Evolutionary conservation across 768 basidiomycete species (phyloP).

Genomic region (Tremella fuciformis): DNA sequence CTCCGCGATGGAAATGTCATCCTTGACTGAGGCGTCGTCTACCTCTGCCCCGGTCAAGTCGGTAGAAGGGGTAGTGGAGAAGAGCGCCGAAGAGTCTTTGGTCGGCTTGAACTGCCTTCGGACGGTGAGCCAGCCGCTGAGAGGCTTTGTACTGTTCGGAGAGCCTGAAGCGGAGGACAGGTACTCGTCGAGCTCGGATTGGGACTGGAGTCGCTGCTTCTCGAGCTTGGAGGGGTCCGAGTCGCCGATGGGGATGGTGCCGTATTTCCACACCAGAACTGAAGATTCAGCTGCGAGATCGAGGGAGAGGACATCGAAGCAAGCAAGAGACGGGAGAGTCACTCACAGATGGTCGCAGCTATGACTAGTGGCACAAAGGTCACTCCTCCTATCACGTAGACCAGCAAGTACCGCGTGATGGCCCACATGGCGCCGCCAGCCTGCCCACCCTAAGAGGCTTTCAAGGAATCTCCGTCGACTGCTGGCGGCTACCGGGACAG

Average conservation of each 20-base stretch:
- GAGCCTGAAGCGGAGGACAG: not conserved
- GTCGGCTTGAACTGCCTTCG: slow-evolving; percentile 32
- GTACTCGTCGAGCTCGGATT: slow-evolving; percentile 34
- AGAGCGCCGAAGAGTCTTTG: slow-evolving; percentile 7
- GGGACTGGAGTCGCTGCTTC: slow-evolving; percentile 46
- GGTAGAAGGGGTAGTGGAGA: slow-evolving; percentile 7
- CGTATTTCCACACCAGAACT: slow-evolving; percentile 59
- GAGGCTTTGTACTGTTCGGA: slow-evolving; percentile 11
- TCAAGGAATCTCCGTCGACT: too few species aligned
- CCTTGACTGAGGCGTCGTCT: slow-evolving; percentile 12
- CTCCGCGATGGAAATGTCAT: slow-evolving; percentile 14
- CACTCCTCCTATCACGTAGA: slow-evolving; percentile 83
- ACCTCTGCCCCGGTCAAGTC: slow-evolving; percentile 14
- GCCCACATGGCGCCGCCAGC: too few species aligned
- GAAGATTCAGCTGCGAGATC: too few species aligned
- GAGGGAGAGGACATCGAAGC: too few species aligned
- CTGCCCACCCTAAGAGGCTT: too few species aligned
- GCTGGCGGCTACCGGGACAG: too few species aligned
- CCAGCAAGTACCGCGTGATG: slow-evolving; percentile 53
- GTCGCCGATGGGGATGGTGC: slow-evolving; percentile 75
- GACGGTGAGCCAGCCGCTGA: slow-evolving; percentile 44
- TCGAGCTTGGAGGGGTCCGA: slow-evolving; percentile 55
- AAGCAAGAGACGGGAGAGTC: slow-evolving; percentile 1
- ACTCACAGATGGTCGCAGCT: slow-evolving; percentile 56
- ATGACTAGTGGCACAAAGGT: slow-evolving; percentile 82